A percentile compares a stretch with the other conserved stretches of the same genome.
phyloP scores from a whole-genome alignment of 1,284 basidiomycete species.

The Butyriboletus appendiculatus region DNA sequence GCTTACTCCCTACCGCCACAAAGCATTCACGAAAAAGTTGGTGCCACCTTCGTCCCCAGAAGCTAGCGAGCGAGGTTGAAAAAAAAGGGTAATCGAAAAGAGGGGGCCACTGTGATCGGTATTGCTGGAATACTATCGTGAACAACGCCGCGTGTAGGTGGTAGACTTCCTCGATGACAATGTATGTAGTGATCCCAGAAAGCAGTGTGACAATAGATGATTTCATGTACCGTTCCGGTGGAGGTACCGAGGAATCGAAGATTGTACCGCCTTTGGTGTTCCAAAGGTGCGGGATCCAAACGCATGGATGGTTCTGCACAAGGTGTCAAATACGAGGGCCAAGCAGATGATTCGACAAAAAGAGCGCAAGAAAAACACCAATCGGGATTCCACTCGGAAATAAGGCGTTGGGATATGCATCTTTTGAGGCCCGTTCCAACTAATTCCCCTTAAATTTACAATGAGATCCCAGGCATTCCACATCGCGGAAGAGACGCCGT shows the following conservation, averaged over 20 bases:
- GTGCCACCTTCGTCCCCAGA: conserved; percentile 52
- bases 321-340: conserved; percentile 10
- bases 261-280: conserved; percentile 43
- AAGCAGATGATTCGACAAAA: conserved; percentile 13
- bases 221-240: conserved; percentile 43
- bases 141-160: conserved; percentile 44
- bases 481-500: conserved; percentile 13
- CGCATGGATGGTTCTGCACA: background rate
- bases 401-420: conserved; percentile 9
- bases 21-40: conserved; percentile 44
- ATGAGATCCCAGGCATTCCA: conserved; percentile 34
- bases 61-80: conserved; percentile 39
- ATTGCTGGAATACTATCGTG: conserved; percentile 40
- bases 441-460: conserved; percentile 27
- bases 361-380: conserved; percentile 16
- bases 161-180: conserved; percentile 45
- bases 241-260: conserved; percentile 47
- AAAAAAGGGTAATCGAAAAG: conserved; percentile 43
- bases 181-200: conserved; percentile 43
- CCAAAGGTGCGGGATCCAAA: conserved; percentile 29
- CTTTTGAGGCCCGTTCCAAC: conserved; percentile 23
- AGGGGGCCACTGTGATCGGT: conserved; percentile 43
- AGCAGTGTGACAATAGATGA: conserved; percentile 44
- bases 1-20: conserved; percentile 35
- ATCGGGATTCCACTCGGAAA: conserved; percentile 22